These are phyloP conservation scores for Backusella circina DNA, from an alignment of 192 early-diverging fungal genomes.

Conservation along the genomic window DNA sequence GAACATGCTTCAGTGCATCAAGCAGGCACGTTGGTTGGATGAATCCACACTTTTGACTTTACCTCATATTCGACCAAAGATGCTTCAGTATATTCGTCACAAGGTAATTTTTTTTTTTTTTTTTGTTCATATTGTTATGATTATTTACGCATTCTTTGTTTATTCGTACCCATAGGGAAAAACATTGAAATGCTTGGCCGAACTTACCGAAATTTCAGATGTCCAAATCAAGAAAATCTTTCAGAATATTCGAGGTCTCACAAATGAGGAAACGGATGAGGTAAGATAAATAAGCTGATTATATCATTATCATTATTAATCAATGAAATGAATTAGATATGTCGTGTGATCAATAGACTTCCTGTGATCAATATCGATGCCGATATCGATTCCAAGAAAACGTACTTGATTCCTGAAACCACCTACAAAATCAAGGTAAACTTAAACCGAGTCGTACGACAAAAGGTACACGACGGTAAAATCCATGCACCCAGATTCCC, in stretches of 20 bases:
- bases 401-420: slow-evolving; percentile 36
- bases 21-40: slow-evolving; percentile 83
- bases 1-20: slow-evolving; percentile 86
- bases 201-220: slow-evolving; percentile 28
- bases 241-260: slow-evolving; percentile 15
- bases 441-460: slow-evolving; percentile 8
- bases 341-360: slow-evolving; percentile 40
- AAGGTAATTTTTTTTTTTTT: slow-evolving; percentile 21
- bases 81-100: slow-evolving; percentile 18
- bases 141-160: background rate
- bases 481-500: slow-evolving; percentile 86
- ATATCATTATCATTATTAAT: background rate
- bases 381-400: slow-evolving; percentile 43
- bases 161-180: slow-evolving; percentile 18
- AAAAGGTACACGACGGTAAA: slow-evolving; percentile 46
- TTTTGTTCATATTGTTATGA: background rate
- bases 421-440: slow-evolving; percentile 22
- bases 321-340: slow-evolving; percentile 29
- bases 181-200: slow-evolving; percentile 26
- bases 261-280: slow-evolving; percentile 6
- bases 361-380: slow-evolving; percentile 44
- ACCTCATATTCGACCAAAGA: slow-evolving; percentile 48
- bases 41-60: slow-evolving; percentile 73
- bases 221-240: slow-evolving; percentile 22
- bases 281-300: slow-evolving; percentile 9